Percentiles rank a stretch among this genome's conserved stretches.
Evolutionary conservation across 768 basidiomycete species (phyloP).

Genomic region (Calocybe indica): DNA sequence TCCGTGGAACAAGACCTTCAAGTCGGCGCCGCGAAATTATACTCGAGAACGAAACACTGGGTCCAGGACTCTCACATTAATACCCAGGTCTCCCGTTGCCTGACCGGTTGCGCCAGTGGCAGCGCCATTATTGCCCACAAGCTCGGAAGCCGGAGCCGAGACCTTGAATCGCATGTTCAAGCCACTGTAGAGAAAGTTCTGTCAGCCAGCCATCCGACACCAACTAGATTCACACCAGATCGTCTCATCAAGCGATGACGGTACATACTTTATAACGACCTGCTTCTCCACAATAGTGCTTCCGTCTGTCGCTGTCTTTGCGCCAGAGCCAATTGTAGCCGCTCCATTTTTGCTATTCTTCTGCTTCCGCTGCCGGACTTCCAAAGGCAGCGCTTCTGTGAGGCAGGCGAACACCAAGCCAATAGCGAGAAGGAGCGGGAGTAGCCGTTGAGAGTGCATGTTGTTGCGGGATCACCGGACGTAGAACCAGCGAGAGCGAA

Average conservation of each 20-base stretch:
- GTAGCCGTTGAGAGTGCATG: too few relatives aligned
- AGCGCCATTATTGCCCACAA: conserved; percentile 9
- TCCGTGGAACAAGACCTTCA: conserved; percentile 16
- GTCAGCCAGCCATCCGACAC: neutral
- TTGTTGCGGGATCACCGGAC: too few relatives aligned
- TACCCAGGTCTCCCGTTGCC: conserved; percentile 13
- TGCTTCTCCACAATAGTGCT: conserved; percentile 19
- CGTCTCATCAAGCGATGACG: too few relatives aligned
- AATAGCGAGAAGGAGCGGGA: neutral
- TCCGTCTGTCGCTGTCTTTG: conserved; percentile 16
- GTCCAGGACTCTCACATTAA: conserved; percentile 12
- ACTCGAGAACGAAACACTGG: neutral
- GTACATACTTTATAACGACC: conserved; percentile 18
- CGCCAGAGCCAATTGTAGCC: conserved; percentile 6
- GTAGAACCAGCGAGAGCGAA: too few relatives aligned
- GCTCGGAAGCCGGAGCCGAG: conserved; percentile 17
- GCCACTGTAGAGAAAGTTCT: conserved; percentile 8
- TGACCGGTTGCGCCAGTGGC: neutral
- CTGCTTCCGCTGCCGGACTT: conserved; percentile 3
- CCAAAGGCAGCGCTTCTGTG: conserved; percentile 4
- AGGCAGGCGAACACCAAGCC: neutral
- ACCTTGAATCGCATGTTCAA: conserved; percentile 21
- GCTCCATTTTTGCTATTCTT: conserved; percentile 1
- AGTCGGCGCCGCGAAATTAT: neutral
- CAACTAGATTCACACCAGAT: neutral